Base-by-base conservation (phyloP, 148 eudicot genomes). In the Chenopodium berlandieri region DNA sequence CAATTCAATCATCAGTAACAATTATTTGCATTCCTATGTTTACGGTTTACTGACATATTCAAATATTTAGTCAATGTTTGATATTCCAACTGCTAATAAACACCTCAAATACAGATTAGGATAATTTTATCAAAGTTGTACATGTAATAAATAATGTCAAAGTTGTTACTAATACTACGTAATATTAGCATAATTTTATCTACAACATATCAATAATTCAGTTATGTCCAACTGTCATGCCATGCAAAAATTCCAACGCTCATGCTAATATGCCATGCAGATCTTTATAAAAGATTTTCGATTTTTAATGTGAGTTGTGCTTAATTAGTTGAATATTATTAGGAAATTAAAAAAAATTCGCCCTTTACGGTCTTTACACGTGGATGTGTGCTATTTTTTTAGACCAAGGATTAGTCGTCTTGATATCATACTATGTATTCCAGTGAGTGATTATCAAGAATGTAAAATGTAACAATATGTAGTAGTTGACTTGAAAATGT, bases 201-300 rank as follows among this genome's bases (percentile, higher is more conserved):
- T 16, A 67, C 0, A 65, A 2, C 27, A 23, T 65, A 67, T 67
- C 71, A 67, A 67, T 22, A 19, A 67, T 67, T 67, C 37, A 27
- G 12, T 67, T 30, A 27, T 67, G 37, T 67, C 71, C 37, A 67
- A 67, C 71, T 67, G 71, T 67, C 32, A 67, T 67, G 11, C 71
- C 71, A 67, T 65, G 69, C 69, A 65, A 25, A 65, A 5, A 4
- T 58, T 58, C 63, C 54, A 50, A 50, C 54, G 54, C 54, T 50
- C 54, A 9, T 13, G 54, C 54, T 50, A 11, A 9, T 13, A 50
- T 50, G 54, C 69, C 69, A 65, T 65, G 69, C 69, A 65, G 3
- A 65, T 65, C 63, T 58, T 58, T 20, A 58, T 40, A 56, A 56
- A 56, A 56, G 62, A 56, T 50, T 50, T 50, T 50, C 14, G 54